Percentiles rank a stretch among this genome's conserved stretches.
These are phyloP conservation scores for Ilex asprella DNA, from an alignment of 257 asterid genomes.

Conservation along the genomic window DNA sequence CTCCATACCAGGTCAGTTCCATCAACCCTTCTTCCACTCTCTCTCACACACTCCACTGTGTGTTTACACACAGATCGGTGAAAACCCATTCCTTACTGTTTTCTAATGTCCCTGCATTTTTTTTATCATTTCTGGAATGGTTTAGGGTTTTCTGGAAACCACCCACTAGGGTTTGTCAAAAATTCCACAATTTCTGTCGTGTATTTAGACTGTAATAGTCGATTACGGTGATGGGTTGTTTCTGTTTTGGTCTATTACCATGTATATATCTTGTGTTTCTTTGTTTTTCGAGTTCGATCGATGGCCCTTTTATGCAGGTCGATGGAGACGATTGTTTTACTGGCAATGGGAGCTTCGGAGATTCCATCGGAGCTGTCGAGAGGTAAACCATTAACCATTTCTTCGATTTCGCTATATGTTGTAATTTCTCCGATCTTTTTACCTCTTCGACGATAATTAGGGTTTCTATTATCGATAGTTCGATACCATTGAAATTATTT, in stretches of 20 bases:
- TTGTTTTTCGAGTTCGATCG: conserved; percentile 17
- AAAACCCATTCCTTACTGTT: not conserved
- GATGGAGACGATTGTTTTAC: conserved; percentile 12
- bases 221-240: conserved; percentile 11
- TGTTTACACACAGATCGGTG: conserved; percentile 23
- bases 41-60: not conserved
- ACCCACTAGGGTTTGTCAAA: conserved; percentile 42
- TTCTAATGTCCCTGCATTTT: conserved; percentile 17
- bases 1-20: conserved; percentile 30
- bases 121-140: conserved; percentile 4
- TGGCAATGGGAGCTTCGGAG: conserved; percentile 30
- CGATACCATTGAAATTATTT: conserved; percentile 1
- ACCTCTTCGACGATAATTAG: conserved; percentile 22
- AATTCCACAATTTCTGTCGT: conserved; percentile 21
- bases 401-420: conserved; percentile 13
- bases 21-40: not conserved
- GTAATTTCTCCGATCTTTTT: conserved; percentile 5
- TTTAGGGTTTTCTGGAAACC: conserved; percentile 49
- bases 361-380: conserved; percentile 15
- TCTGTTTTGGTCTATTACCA: conserved; percentile 20
- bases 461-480: conserved; percentile 34
- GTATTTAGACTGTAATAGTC: conserved; percentile 7
- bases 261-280: conserved; percentile 3
- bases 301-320: conserved; percentile 30
- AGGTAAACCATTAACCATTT: conserved; percentile 34